Base-by-base conservation (phyloP, 495 filamentous ascomycete genomes). In the Hypomontagnella monticulosa region DNA sequence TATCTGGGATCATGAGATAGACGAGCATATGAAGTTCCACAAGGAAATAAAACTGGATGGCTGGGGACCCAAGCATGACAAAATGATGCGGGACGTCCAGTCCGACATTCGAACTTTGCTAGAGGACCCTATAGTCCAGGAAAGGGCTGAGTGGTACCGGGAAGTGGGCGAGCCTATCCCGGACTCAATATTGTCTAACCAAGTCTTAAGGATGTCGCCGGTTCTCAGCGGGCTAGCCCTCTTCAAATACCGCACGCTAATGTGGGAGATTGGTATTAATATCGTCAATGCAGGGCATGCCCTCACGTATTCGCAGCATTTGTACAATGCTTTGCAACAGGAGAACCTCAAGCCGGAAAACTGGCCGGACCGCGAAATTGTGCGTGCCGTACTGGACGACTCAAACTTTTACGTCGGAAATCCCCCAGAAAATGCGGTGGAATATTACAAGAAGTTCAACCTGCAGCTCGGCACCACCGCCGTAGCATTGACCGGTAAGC, bases 361-460 rank as follows among this genome's bases (percentile, higher is more conserved):
- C 0, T 82, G 78, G 75, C 48, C 60, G 5, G 80, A 82, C 33
- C 78, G 80, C 76, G 73, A 76, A 5, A 1, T 77, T 0, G 44
- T 73, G 3, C 37, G 61, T 1, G 18, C 34, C 4, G 15, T 78
- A 5, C 55, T 77, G 6, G 57, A 59, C 2, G 37, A 67, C 3
- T 53, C 65, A 0, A 66, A 57, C 33, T 71, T 80, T 46, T 78
- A 76, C 43, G 71, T 75, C 0, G 65, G 61, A 9, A 76, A 69
- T 6, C 18, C 49, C 6, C 79, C 79, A 0, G 64, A 16, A 19
- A 63, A 20, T 10, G 37, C 51, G 3, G 58, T 71, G 0, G 73
- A 70, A 0, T 78, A 73, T 47, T 65, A 75, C 33, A 78, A 73
- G 20, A 71, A 73, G 4, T 79, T 76, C 55, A 59, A 46, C 9